Percentiles rank a stretch among this genome's conserved stretches.
Evolutionary conservation across 768 basidiomycete genomes (phyloP).

Genomic region (Cyclocybe cylindracea): DNA sequence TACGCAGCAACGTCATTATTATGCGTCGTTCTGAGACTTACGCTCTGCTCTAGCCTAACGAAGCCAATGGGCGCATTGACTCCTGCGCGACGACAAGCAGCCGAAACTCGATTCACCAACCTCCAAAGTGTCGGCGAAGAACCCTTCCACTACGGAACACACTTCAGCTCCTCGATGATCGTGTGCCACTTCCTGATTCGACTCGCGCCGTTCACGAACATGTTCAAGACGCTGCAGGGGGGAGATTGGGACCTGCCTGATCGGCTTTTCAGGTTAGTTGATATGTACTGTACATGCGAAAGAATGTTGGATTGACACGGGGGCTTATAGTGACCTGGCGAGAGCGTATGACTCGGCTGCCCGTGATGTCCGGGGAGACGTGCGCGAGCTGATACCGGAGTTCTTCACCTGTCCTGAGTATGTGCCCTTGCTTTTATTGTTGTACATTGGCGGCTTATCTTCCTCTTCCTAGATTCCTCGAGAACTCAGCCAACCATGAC

Average conservation of each 20-base stretch:
- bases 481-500: conserved; percentile 78
- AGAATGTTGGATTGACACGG: not conserved
- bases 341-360: conserved; percentile 86
- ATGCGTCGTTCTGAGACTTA: not conserved
- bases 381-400: conserved; percentile 90
- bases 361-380: conserved; percentile 85
- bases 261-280: conserved; percentile 66
- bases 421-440: conserved; percentile 16
- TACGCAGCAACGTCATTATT: conserved; percentile 33
- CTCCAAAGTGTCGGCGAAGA: conserved; percentile 79
- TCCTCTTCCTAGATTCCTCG: conserved; percentile 61
- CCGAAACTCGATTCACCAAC: conserved; percentile 71
- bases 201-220: conserved; percentile 86
- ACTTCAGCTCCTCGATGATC: conserved; percentile 97
- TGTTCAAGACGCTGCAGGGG: conserved; percentile 94
- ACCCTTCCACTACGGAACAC: conserved; percentile 93
- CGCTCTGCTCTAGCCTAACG: conserved; percentile 52
- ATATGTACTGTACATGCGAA: not conserved
- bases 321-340: conserved; percentile 60
- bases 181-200: conserved; percentile 94
- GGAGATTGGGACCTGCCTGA: conserved; percentile 96
- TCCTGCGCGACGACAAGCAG: conserved; percentile 70
- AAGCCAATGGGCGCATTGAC: conserved; percentile 93
- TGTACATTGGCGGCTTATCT: not conserved
- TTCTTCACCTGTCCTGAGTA: conserved; percentile 86